Evolutionary conservation across 2,329 filamentous ascomycete species (phyloP).

Genomic region (Niveomyces coronatus): DNA sequence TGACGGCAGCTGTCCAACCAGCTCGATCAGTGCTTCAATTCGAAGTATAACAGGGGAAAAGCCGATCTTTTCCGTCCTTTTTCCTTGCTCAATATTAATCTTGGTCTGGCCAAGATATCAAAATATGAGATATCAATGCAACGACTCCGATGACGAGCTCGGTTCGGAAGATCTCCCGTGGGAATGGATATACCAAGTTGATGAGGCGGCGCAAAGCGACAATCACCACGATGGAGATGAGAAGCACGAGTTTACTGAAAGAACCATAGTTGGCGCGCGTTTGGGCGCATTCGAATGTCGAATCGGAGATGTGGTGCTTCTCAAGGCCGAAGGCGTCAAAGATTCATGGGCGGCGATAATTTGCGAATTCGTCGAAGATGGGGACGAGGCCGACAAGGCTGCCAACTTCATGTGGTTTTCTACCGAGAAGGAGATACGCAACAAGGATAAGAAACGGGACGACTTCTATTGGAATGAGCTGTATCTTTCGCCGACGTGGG

Average conservation of each 20-base stretch:
- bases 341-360: slow-evolving; percentile 92
- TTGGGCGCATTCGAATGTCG: slow-evolving; percentile 74
- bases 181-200: slow-evolving; percentile 63
- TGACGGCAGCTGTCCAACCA: slow-evolving; percentile 1
- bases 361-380: slow-evolving; percentile 66
- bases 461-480: slow-evolving; percentile 82
- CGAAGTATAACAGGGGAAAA: slow-evolving; percentile 3
- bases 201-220: slow-evolving; percentile 17
- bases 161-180: slow-evolving; percentile 61
- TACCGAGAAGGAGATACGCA: slow-evolving; percentile 78
- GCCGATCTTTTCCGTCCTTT: not conserved
- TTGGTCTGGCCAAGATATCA: too few species aligned
- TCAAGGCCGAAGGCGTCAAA: slow-evolving; percentile 78
- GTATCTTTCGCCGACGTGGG: slow-evolving; percentile 81
- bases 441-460: slow-evolving; percentile 67
- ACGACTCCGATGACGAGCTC: slow-evolving; percentile 70
- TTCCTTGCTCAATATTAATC: not conserved
- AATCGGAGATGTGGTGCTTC: slow-evolving; percentile 72
- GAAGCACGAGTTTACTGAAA: slow-evolving; percentile 23
- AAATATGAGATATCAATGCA: too few species aligned
- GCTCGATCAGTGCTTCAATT: not conserved
- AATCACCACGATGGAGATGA: slow-evolving; percentile 23
- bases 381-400: slow-evolving; percentile 53
- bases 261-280: slow-evolving; percentile 65
- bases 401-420: slow-evolving; percentile 96